Percentiles rank a stretch among this genome's conserved stretches.
Conservation (phyloP, 208 protist species). For the Crithidia mellificae region DNA sequence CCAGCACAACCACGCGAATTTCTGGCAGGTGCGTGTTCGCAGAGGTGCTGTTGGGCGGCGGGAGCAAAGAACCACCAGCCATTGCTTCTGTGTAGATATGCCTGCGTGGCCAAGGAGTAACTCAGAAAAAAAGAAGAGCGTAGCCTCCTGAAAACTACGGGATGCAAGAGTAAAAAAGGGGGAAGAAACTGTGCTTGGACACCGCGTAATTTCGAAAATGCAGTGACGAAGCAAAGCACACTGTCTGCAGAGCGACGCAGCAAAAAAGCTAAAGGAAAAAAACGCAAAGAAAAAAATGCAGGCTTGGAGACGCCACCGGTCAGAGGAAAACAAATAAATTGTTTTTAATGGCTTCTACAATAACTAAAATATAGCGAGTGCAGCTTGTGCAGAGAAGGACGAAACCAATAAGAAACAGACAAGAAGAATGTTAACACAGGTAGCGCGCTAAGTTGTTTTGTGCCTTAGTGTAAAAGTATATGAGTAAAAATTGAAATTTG, state of each 20-base stretch:
- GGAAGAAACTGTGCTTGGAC: not conserved
- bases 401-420: no score
- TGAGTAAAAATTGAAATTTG: no score
- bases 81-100: slow-evolving; percentile 7
- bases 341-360: no score
- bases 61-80: slow-evolving; percentile 1
- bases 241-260: not conserved
- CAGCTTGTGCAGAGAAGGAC: no score
- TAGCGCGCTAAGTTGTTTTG: no score
- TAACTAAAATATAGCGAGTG: no score
- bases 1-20: slow-evolving; percentile 47
- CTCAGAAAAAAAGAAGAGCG: no score
- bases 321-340: no score
- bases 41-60: slow-evolving; percentile 6
- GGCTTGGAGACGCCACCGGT: no score
- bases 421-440: no score
- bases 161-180: not conserved
- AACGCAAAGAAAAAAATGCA: not conserved
- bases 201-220: not conserved
- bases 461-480: no score
- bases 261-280: not conserved
- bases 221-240: not conserved
- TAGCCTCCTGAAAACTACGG: not conserved
- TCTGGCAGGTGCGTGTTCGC: slow-evolving; percentile 15
- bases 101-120: no score